Evolutionary conservation across 495 filamentous ascomycete genomes (phyloP), one percentile per base, ranked within the genome.

Genomic region (Gamarada debralockiae): DNA sequence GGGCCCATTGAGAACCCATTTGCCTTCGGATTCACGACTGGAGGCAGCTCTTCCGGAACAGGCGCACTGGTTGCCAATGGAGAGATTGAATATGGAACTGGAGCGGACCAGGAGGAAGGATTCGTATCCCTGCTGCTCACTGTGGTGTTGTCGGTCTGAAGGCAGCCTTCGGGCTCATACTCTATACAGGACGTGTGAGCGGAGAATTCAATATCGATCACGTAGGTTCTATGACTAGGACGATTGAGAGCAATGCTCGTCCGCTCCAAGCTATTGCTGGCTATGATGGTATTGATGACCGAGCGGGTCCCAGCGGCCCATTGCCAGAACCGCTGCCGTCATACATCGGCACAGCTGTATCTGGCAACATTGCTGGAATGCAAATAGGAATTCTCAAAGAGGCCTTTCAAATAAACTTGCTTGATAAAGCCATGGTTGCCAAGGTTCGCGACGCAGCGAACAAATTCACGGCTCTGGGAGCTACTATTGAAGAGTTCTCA

Each of bases 271-370:
- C 63, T 0, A 75, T 80, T 48, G 68, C 70, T 51, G 77, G 77
- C 23, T 67, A 70, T 46, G 77, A 80, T 54, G 71, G 71, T 1
- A 73, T 78, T 27, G 77, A 80, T 52, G 76, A 79, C 55, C 62
- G 72, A 17, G 69, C 62, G 48, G 50, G 53, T 60, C 33, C 59
- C 65, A 61, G 67, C 61, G 48, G 60, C 10, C 65, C 65, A 6
- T 62, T 64, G 20, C 52, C 36, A 23, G 48, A 58, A n/a, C 50
- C 57, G 18, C 58, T 65, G 0, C 62, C 62, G 1, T 67, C 65
- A 9, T 70, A 69, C 55, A 61, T 69, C 18, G 62, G 60, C 43
- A 58, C 62, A 4, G 50, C 54, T 3, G 49, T 47, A 21, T 31
- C 48, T 21, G 58, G 61, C 49, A 10, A 29, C 10, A 63, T 78